Base-by-base conservation (phyloP, 2,329 filamentous ascomycete genomes). In the Ophiostoma sp. region DNA sequence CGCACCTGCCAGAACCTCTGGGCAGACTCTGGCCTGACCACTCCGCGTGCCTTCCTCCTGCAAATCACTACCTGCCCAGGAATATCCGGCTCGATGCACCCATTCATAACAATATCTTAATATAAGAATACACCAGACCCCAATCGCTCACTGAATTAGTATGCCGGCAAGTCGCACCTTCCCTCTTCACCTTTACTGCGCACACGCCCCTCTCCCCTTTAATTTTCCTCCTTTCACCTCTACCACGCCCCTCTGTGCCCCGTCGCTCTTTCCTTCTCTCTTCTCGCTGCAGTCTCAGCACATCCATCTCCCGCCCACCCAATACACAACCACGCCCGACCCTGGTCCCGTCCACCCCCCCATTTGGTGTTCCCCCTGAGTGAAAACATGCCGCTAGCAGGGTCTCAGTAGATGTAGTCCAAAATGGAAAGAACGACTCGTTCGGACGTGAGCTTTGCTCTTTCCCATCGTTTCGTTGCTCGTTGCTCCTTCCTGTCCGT, bases 131-230 rank as follows among this genome's bases (percentile, higher is more conserved):
- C 8, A 62, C 58, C 52, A 63, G 62, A 36, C 63, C 18, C 40
- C 55, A 66, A 36, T 41, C 14, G 18, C 27, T 16, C 55, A 36
- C 27, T n/a, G 38, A 27, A 27, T 55, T 44, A 8, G n/a, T 55
- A 18, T 27, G 49, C 27, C 38, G 12, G 27, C 55, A 60, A 41
- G 36, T 44, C 45, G 63, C 5, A 62, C 58, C 55, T 66, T 63
- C 44, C 55, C 52, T 65, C 42, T 58, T 60, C 8, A 18, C 16
- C 8, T 60, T 44, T 65, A 69, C 67, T 70, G 71, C 68, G 67
- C 66, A 65, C 68, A 73, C 69, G 16, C 69, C 69, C 69, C 68
- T 60, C 18, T 36, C 66, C 68, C 70, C 68, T 64, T 71, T 67
- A 52, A 42, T 65, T 66, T 42, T 58, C 45, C 40, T 18, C 40